These are phyloP conservation scores for Populus deltoides DNA, from an alignment of 345 rosid genomes.

Conservation along the genomic window DNA sequence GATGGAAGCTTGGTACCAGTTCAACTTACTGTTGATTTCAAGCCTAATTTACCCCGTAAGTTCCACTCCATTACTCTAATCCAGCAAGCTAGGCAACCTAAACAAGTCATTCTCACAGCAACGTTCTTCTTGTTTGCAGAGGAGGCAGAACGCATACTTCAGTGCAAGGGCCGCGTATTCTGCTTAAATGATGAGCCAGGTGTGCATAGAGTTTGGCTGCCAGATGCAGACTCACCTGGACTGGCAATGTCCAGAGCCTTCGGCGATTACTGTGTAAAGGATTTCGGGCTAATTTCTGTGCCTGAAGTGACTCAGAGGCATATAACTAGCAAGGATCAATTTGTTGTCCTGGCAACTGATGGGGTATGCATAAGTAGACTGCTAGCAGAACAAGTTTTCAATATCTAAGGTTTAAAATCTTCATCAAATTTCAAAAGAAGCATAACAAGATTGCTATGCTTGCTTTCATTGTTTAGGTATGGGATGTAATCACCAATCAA, in stretches of 20 bases:
- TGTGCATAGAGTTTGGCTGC: conserved; percentile 90
- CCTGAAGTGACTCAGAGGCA: conserved; percentile 89
- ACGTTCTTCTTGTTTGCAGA: conserved; percentile 40
- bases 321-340: conserved; percentile 62
- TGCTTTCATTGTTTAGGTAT: conserved; percentile 45
- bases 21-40: conserved; percentile 87
- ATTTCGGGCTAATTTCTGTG: conserved; percentile 73
- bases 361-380: conserved; percentile 49
- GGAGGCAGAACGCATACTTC: conserved; percentile 72
- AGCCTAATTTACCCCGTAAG: conserved; percentile 85
- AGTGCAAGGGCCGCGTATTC: conserved; percentile 73
- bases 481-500: conserved; percentile 90
- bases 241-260: conserved; percentile 98
- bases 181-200: conserved; percentile 82
- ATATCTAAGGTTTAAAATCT: neutral
- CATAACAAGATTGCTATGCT: neutral
- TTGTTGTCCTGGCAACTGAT: conserved; percentile 81
- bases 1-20: conserved; percentile 66
- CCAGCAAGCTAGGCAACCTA: neutral
- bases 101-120: neutral
- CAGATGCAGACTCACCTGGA: conserved; percentile 70
- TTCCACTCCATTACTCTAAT: conserved; percentile 8
- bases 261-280: conserved; percentile 85
- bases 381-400: neutral
- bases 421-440: neutral